Percentiles rank a stretch among this genome's conserved stretches.
Evolutionary conservation across 164 flowering plant genomes (phyloP).

Genomic region (Brasenia schreberi): DNA sequence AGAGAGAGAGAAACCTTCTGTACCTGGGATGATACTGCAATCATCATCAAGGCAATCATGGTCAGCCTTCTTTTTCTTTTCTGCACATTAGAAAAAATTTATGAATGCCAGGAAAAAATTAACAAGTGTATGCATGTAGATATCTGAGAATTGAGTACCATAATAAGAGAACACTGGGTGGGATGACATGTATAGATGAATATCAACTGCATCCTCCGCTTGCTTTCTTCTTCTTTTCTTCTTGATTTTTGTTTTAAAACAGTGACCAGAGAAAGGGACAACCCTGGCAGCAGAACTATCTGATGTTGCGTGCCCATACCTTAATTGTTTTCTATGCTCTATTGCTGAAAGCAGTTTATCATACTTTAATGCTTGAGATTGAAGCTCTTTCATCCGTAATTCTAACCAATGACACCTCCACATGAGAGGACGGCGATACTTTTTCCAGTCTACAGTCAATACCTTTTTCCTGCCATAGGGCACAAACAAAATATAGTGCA

Average conservation of each 20-base stretch:
- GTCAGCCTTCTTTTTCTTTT: slow-evolving; percentile 46
- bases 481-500: neutral
- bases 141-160: slow-evolving; percentile 29
- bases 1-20: neutral
- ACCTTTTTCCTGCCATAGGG: slow-evolving; percentile 51
- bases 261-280: slow-evolving; percentile 32
- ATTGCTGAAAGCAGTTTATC: slow-evolving; percentile 28
- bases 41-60: slow-evolving; percentile 39
- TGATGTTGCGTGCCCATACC: slow-evolving; percentile 14
- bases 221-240: slow-evolving; percentile 68
- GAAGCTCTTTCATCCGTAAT: slow-evolving; percentile 54
- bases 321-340: slow-evolving; percentile 22
- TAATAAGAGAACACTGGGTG: slow-evolving; percentile 68
- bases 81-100: slow-evolving; percentile 31
- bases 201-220: slow-evolving; percentile 49
- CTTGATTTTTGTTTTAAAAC: slow-evolving; percentile 23
- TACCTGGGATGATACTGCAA: slow-evolving; percentile 16
- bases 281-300: slow-evolving; percentile 47
- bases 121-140: neutral
- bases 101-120: neutral
- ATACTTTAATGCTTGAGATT: slow-evolving; percentile 51
- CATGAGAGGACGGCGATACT: slow-evolving; percentile 57
- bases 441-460: slow-evolving; percentile 79
- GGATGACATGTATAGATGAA: slow-evolving; percentile 44
- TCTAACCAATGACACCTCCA: slow-evolving; percentile 88